Evolutionary conservation across 2,329 filamentous ascomycete genomes (phyloP), one percentile per base, ranked within the genome.

Genomic region (Bipolaris gigantea): DNA sequence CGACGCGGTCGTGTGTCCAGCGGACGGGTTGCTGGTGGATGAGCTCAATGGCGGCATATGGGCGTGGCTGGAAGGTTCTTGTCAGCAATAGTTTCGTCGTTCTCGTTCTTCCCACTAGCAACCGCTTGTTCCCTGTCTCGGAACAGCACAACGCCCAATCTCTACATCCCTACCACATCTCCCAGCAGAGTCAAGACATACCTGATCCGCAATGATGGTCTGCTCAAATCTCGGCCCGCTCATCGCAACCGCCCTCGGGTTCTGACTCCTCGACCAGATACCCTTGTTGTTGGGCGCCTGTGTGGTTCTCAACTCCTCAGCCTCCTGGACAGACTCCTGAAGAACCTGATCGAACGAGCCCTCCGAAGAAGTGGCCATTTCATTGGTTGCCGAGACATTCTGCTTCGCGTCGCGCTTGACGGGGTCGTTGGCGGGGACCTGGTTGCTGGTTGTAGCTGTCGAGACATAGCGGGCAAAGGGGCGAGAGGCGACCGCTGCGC

Each of bases 221-320:
- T 97, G 93, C 82, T 99, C 94, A 71, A 99, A 99, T 66, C 93
- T 83, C 62, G 94, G 94, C 38, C 94, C 94, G 38, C 86, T 86
- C 93, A 99, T 99, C 48, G 92, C 94, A 75, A 86, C 77, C 49
- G 85, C 83, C 68, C 93, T 83, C 35, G 91, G 86, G 76, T 85
- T 85, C 82, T 99, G 94, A 79, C 86, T 96, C 71, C 85, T 80
- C 57, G 90, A 91, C 94, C 94, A 99, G 56, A 90, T 83, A 5
- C 78, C 84, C 55, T 81, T 78, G 59, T 92, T 85, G 81, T 99
- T 99, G 19, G 94, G 94, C 30, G 93, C 90, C 80, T 99, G 94
- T 75, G 81, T 77, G 52, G 83, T 77, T 60, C 85, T 80, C 67
- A 79, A 77, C 56, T 80, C 73, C 75, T 88, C 85, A 18, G 76